Evolutionary conservation across 305 asterid genomes (phyloP).

Genomic region (Fraxinus paxiana): DNA sequence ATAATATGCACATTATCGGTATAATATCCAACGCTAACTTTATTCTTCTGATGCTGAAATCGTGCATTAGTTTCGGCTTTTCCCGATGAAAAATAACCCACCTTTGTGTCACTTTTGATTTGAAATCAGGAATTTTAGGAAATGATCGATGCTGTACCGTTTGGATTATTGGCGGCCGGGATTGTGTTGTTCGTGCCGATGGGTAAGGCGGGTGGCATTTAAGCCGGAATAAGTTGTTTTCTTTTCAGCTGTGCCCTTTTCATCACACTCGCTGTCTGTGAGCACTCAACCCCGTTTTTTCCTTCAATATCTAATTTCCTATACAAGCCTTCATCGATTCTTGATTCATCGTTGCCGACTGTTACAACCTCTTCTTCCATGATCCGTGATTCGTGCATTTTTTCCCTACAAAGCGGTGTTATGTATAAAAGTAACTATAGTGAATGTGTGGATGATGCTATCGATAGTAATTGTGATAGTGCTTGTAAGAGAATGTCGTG

Average conservation of each 20-base stretch:
- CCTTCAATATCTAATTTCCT: conserved; percentile 50
- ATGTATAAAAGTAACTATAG: conserved; percentile 23
- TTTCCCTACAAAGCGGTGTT: conserved; percentile 49
- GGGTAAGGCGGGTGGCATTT: conserved; percentile 98
- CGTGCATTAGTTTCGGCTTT: not conserved
- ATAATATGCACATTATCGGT: no score
- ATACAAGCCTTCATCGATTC: conserved; percentile 13
- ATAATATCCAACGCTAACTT: not conserved
- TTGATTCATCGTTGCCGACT: conserved; percentile 28
- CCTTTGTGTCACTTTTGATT: not conserved
- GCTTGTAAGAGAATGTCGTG: conserved; percentile 44
- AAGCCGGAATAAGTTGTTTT: conserved; percentile 88
- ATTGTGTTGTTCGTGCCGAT: conserved; percentile 76
- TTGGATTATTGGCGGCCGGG: conserved; percentile 80
- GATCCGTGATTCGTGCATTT: conserved; percentile 60
- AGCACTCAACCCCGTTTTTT: conserved; percentile 76
- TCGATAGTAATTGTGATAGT: conserved; percentile 15
- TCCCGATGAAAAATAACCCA: conserved; percentile 10
- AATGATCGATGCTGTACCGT: conserved; percentile 77
- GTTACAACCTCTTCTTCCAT: conserved; percentile 24
- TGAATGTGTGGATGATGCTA: conserved; percentile 29
- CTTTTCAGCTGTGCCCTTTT: conserved; percentile 90
- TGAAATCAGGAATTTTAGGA: conserved; percentile 19
- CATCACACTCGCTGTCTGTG: conserved; percentile 85
- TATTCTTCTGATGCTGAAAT: conserved; percentile 23